Evolutionary conservation across 1,284 basidiomycete genomes (phyloP).

Genomic region (Cutaneotrichosporon dermatis): DNA sequence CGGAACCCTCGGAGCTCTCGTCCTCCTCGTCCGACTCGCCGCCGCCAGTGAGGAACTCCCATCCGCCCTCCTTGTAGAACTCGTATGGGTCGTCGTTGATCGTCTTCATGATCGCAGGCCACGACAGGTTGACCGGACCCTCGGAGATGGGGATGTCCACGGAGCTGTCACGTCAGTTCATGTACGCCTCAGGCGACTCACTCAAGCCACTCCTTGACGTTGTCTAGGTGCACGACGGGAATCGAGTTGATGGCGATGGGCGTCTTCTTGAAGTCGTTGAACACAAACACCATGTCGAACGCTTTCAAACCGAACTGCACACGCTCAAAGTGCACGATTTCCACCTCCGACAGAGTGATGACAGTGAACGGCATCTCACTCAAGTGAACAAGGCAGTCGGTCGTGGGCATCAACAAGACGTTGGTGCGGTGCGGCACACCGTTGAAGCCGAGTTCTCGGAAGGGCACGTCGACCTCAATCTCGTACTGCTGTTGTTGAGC

Average conservation of each 20-base stretch:
- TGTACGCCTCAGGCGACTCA: too few species aligned
- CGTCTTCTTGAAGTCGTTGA: constrained; percentile 89
- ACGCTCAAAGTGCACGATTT: constrained; percentile 93
- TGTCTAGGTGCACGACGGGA: constrained; percentile 81
- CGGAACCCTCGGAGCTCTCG: constrained; percentile 69
- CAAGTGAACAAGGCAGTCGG: constrained; percentile 93
- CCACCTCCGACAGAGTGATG: constrained; percentile 88
- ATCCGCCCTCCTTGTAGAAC: constrained; percentile 94
- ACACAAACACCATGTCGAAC: constrained; percentile 94
- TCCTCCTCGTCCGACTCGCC: constrained; percentile 65
- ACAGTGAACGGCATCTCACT: constrained; percentile 95
- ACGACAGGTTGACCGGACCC: constrained; percentile 95
- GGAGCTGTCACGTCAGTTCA: constrained; percentile 49
- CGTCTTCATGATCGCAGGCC: constrained; percentile 96
- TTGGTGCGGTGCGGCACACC: constrained; percentile 96
- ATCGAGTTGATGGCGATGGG: constrained; percentile 95
- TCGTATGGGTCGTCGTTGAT: constrained; percentile 92
- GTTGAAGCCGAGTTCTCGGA: constrained; percentile 93
- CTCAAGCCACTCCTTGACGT: constrained; percentile 97
- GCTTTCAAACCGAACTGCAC: constrained; percentile 96
- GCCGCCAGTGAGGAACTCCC: constrained; percentile 78
- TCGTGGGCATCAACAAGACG: constrained; percentile 91
- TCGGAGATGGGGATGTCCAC: constrained; percentile 96
- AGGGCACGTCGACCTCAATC: constrained; percentile 91
- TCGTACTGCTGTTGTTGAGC: constrained; percentile 63